Evolutionary conservation across 1,284 basidiomycete genomes (phyloP), one percentile per base, ranked within the genome.

Genomic region (Cutaneotrichosporon sp.): DNA sequence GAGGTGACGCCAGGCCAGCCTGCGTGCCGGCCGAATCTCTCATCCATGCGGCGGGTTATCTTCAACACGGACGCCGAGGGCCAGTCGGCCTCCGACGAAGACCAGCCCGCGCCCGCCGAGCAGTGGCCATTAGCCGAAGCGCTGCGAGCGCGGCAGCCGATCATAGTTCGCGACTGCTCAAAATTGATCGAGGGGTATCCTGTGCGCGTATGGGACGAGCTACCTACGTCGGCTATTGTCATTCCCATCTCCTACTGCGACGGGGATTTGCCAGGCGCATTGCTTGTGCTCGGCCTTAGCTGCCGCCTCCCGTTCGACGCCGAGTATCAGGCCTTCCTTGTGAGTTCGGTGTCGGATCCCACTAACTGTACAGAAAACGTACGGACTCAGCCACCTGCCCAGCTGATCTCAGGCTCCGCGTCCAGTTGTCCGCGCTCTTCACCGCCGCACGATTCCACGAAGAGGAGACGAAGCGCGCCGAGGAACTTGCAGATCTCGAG

Each of bases 401-500:
- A 69, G 36, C 8, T 22, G 26, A 30, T 22, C 4, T 6, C 30
- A 30, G 31, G 14, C 31, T 31, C 14, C 30, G 51, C 49, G 21
- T 51, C 22, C 49, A 31, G 26, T 30, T 53, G 31, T 31, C 51
- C 56, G 61, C 65, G 2, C 65, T 62, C 6, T 59, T 74, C n/a
- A 59, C 62, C 0, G 66, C 69, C 8, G 69, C 73, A 0, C 63
- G 69, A 31, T 68, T 67, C 0, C 68, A 72, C 58, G 72, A 76
- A 47, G 62, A 65, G 21, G 77, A 79, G 49, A 62, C 65, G 21
- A 65, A 72, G 26, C 74, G 79, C 7, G 73, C 81, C 1, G 78
- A 82, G 18, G 80, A 82, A 40, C 74, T 82, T 7, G 76, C 80
- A 10, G 72, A 73, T 2, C 70, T 83, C n/a, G 81, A 82, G 56